Evolutionary conservation across 116 monocot genomes (phyloP), one percentile per base, ranked within the genome.

Genomic region (Papilionanthe hybrid): DNA sequence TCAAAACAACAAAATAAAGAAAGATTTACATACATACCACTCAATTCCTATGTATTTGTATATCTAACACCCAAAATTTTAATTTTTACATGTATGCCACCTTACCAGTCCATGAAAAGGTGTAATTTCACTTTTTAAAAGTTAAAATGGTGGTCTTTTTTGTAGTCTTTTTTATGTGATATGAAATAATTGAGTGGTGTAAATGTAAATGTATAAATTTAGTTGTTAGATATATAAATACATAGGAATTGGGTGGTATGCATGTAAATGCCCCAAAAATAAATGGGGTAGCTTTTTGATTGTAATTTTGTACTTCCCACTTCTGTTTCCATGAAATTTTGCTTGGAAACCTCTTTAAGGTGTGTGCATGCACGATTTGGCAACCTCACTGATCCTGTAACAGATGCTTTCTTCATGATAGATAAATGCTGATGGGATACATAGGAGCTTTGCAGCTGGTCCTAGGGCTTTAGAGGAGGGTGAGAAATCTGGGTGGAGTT

Each of bases 381-480:
- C 73, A 82, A 78, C 11, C 72, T 75, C 81, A 41, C 75, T 85
- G 77, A 79, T 83, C 72, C 43, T 78, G 72, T 85, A 71, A 92
- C 87, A 87, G 48, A 78, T 63, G 81, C 75, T 84, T 89, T 82
- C 87, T 87, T 84, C 80, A 89, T 92, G 87, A 86, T 92, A 89
- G 92, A 89, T 87, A 82, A 87, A 84, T 78, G 89, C 83, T 72
- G 89, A 89, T 87, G 74, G 89, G 80, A 85, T 80, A 86, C 83
- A 79, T 89, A 89, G 85, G 84, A 92, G 89, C 84, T 89, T 89
- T 89, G 87, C 82, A 84, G 85, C 92, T 77, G 75, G 76, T 77
- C 66, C 48, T 92, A 87, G 76, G 83, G 77, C 77, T 89, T 57
- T 85, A 86, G 84, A 79, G 85, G 91, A 86, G 83, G 85, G 89